These are phyloP conservation scores for Phytophthora multivora DNA, from an alignment of 352 stramenopile genomes.

Conservation along the genomic window DNA sequence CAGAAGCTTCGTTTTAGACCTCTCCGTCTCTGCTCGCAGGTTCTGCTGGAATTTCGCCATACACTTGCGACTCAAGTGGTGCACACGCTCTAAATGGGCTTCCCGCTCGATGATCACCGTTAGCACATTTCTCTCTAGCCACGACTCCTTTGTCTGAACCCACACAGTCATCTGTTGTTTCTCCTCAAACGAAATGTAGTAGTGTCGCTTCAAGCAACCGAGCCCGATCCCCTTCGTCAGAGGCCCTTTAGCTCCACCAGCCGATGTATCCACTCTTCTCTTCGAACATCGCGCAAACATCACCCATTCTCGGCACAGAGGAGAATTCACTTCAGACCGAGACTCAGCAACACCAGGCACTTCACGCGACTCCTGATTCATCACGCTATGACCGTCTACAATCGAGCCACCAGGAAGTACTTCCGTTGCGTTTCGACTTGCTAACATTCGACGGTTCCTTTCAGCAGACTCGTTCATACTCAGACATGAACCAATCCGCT, in stretches of 20 bases:
- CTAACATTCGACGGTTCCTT: conserved; percentile 37
- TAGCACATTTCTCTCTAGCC: conserved; percentile 67
- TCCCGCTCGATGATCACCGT: conserved; percentile 65
- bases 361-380: conserved; percentile 43
- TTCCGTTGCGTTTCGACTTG: conserved; percentile 13
- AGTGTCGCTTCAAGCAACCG: conserved; percentile 71
- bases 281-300: conserved; percentile 64
- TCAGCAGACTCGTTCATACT: conserved; percentile 56
- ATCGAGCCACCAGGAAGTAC: not conserved
- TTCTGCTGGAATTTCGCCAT: conserved; percentile 76
- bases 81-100: conserved; percentile 47
- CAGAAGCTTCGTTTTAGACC: conserved; percentile 42
- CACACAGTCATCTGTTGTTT: conserved; percentile 62
- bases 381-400: conserved; percentile 46
- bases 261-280: conserved; percentile 1
- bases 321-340: conserved; percentile 40
- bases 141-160: conserved; percentile 66
- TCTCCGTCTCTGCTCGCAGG: conserved; percentile 49
- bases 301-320: conserved; percentile 76
- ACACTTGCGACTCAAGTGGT: conserved; percentile 48
- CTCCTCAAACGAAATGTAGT: conserved; percentile 74
- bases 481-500: conserved; percentile 66
- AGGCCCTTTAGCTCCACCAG: not conserved
- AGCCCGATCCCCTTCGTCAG: conserved; percentile 36
- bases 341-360: conserved; percentile 42